Base-by-base conservation (phyloP, 73 alveolate species). In the Paramecium sexaurelia region DNA sequence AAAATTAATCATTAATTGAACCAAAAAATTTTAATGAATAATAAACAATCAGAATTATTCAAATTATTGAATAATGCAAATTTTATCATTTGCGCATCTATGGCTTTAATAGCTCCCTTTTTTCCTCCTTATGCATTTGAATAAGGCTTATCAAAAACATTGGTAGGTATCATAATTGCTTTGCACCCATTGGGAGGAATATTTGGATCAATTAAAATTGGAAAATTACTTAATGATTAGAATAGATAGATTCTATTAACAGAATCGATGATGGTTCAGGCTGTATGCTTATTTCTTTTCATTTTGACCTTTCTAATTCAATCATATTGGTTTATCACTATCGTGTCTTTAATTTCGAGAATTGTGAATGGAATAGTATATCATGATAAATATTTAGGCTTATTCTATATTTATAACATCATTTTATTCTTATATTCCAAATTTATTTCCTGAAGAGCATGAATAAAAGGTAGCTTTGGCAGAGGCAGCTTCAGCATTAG, bases 81-180 rank as follows among this genome's bases (percentile, higher is more conserved):
- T 51, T 51, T 51, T 51, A 51, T 17, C 67, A 51, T 51, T 17
- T 51, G 67, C 17, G 67, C 67, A 15, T 51, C 67, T 13, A 66
- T 66, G 83, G 39, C 87, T 11, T 13, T 73, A 10, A 73, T 73
- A 73, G 87, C 87, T 17, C 87, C 87, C 3, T 73, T 73, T 19
- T 73, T 13, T 73, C 87, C 87, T 35, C 57, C 87, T 5, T 73
- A 13, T 73, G 87, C 87, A 2, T 35, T 29, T 29, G 55, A 27
- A 35, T 73, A 35, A 73, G 87, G 87, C 1, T 32, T 73, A 73
- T 29, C 66, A 1, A 32, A 27, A 73, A 73, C 66, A 13, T 32
- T 32, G 35, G 45, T 73, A 3, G 87, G 87, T 2, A 32, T 32
- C 3, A 73, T 73, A 35, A 15, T 73, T 73, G 87, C 87, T 13